phyloP scores from a whole-genome alignment of 257 asterid genomes.

The Solanum rostratum region DNA sequence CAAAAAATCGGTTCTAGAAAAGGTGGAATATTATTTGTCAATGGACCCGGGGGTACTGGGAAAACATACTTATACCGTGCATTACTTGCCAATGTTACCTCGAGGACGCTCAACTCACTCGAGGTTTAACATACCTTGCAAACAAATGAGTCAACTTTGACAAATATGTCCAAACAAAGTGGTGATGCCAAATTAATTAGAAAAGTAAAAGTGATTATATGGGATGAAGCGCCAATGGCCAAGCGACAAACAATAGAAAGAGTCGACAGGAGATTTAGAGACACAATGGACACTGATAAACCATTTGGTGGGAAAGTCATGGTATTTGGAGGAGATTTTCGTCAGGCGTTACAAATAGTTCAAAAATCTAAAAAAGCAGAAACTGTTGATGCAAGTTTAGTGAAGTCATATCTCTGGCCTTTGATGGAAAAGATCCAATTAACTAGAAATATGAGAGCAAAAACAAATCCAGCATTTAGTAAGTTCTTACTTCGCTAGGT shows the following conservation, averaged over 20 bases:
- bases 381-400: neutral
- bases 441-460: neutral
- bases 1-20: too few species aligned
- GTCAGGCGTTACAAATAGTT: neutral
- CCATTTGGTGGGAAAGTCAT: too few species aligned
- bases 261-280: neutral
- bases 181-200: neutral
- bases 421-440: neutral
- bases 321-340: neutral
- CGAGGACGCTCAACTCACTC: neutral
- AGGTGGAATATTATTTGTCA: too few species aligned
- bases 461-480: neutral
- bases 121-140: neutral
- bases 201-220: neutral
- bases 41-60: neutral
- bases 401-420: too few species aligned
- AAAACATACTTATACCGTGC: too few species aligned
- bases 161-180: too few species aligned
- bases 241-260: too few species aligned
- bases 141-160: neutral
- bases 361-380: too few species aligned
- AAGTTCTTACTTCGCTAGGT: neutral
- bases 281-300: neutral
- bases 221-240: neutral
- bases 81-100: neutral